phyloP scores from a whole-genome alignment of 441 rosid species.

The Corymbia citriodora region DNA sequence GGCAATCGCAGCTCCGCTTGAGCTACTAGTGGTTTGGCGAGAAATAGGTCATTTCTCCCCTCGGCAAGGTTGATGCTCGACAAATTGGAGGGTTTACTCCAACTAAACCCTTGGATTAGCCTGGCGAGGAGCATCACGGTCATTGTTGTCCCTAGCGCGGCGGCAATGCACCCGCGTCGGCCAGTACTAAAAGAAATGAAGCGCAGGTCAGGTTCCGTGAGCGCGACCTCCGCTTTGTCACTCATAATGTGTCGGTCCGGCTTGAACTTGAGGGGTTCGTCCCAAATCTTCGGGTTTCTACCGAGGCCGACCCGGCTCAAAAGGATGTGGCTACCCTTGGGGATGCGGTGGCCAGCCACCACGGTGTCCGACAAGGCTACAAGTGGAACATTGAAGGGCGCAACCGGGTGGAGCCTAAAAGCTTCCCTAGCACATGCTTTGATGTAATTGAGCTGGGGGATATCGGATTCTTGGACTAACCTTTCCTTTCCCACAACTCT shows the following conservation, averaged over 20 bases:
- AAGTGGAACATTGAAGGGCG: neutral
- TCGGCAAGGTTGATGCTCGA: neutral
- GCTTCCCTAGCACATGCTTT: neutral
- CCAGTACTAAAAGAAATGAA: neutral
- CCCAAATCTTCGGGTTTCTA: neutral
- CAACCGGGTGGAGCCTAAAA: neutral
- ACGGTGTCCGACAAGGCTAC: neutral
- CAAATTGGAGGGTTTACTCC: neutral
- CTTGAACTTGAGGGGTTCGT: neutral
- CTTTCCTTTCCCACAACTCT: neutral
- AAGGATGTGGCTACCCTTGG: neutral
- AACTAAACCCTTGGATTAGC: neutral
- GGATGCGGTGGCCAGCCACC: neutral
- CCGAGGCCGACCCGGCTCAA: neutral
- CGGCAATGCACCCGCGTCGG: neutral
- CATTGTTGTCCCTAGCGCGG: neutral
- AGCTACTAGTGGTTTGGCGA: neutral
- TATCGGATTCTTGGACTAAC: neutral
- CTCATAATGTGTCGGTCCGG: neutral
- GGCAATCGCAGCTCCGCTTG: neutral
- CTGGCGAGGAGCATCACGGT: neutral
- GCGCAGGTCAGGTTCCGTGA: neutral
- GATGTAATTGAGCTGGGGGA: neutral
- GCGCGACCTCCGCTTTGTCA: neutral
- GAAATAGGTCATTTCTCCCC: neutral